Evolutionary conservation across 1,284 basidiomycete species (phyloP), one percentile per base, ranked within the genome.

Genomic region (Ganoderma multipileum): DNA sequence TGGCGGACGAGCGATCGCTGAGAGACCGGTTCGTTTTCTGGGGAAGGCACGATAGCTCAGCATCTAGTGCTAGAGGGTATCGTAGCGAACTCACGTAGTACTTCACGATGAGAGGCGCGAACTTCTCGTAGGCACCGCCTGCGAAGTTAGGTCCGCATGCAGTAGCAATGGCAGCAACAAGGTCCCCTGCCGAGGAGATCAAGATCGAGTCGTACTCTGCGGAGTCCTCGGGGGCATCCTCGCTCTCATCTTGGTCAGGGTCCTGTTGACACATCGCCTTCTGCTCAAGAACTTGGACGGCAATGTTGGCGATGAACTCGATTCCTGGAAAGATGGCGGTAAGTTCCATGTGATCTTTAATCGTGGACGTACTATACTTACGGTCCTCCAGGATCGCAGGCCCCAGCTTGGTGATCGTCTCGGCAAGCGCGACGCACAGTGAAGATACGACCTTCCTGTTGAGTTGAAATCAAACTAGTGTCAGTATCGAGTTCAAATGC

Each of bases 131-230:
- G 4, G 47, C 23, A 20, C 94, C 91, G 68, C 88, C 88, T n/a
- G 88, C 86, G 77, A 99, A 99, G 81, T 96, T 95, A 41, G 86
- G 73, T 14, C 96, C 96, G 20, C 98, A 89, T 30, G 91, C 93
- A 71, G 89, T 91, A 41, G 97, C 95, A 76, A 99, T 85, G 7
- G 95, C 88, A 69, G 97, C 92, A 66, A 99, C 97, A 66, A 99
- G 91, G 80, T 99, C 98, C 62, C 93, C 93, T 33, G 98, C 97
- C 44, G 96, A 93, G 42, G 95, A 95, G 79, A 99, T 94, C 68
- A 99, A 87, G 55, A 97, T 94, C 18, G 96, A 95, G 81, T 99
- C 98, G 80, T 97, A 98, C 83, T 99, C 98, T 7, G 97, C 97
- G 74, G 94, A 93, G 72, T 93, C 94, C 77, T 94, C 92, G 16